Conservation (phyloP, 2,329 filamentous ascomycete species). For the Immersiporthe knoxdaviesiana region DNA sequence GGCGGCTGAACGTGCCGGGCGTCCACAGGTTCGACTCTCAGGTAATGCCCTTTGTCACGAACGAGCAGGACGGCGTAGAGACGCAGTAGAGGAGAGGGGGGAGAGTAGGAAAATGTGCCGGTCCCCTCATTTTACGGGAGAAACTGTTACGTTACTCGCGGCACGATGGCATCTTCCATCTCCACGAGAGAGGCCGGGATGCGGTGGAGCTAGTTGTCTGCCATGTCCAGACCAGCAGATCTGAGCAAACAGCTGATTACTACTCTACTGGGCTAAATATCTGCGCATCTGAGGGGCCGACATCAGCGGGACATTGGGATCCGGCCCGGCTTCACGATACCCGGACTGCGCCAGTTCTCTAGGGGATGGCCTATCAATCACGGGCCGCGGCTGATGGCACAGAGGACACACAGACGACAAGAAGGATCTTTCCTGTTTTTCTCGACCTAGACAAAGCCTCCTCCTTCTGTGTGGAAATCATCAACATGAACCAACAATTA, state of each 20-base stretch:
- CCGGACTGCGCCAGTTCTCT: conserved; percentile 4
- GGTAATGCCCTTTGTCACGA: conserved; percentile 27
- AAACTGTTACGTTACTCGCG: not conserved
- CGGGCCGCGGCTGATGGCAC: not conserved
- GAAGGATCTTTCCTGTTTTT: not conserved
- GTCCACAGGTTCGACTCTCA: conserved; percentile 21
- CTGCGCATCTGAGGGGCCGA: not conserved
- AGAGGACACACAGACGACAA: not conserved
- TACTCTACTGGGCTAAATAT: not conserved
- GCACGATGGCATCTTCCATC: not conserved
- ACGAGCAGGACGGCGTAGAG: conserved; percentile 23
- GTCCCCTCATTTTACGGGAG: not conserved
- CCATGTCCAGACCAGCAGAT: not conserved
- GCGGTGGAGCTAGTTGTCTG: not conserved
- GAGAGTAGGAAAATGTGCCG: not conserved
- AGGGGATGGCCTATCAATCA: not conserved
- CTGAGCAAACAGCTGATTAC: not conserved
- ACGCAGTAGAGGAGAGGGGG: not conserved
- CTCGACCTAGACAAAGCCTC: not conserved
- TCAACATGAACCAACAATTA: not conserved
- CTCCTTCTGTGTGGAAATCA: not conserved
- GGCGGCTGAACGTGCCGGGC: conserved; percentile 21
- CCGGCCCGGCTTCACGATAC: not conserved
- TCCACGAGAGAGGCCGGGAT: not conserved
- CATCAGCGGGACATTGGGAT: not conserved